phyloP scores from a whole-genome alignment of 768 basidiomycete genomes.

The Lentinula guzmanii region DNA sequence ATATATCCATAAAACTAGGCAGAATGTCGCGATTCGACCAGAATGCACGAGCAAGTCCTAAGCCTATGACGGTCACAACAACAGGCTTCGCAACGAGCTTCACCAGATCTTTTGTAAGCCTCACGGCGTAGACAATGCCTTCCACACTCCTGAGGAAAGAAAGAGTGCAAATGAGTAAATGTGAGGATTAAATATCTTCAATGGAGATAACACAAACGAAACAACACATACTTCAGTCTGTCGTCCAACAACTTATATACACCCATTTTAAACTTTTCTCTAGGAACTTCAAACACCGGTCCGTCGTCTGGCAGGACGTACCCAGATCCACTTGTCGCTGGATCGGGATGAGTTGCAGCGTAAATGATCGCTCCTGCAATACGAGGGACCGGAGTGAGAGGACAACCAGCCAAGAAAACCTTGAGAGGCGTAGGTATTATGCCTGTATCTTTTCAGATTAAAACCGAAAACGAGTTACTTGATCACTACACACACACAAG shows the following conservation, averaged over 20 bases:
- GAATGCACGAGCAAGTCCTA: background rate
- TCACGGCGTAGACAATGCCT: background rate
- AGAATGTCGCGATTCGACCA: background rate
- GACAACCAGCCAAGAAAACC: constrained; percentile 18
- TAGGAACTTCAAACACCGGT: constrained; percentile 16
- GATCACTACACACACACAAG: no score
- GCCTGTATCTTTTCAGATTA: constrained; percentile 14
- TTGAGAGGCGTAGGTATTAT: constrained; percentile 14
- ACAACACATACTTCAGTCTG: background rate
- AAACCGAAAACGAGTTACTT: no score
- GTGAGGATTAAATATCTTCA: background rate
- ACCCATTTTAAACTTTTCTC: constrained; percentile 16
- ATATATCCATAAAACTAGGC: background rate
- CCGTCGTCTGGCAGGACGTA: constrained; percentile 24
- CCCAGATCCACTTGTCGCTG: constrained; percentile 17
- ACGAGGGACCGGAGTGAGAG: constrained; percentile 19
- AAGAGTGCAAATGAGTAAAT: background rate
- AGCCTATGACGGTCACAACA: background rate
- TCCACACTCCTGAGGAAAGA: background rate
- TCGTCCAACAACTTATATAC: constrained; percentile 20
- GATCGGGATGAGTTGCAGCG: constrained; percentile 19
- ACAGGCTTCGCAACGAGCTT: background rate
- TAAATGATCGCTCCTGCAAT: constrained; percentile 23
- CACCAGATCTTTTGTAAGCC: background rate
- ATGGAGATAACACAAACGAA: background rate